phyloP scores from a whole-genome alignment of 768 basidiomycete genomes.

The Lactarius sanguifluus region DNA sequence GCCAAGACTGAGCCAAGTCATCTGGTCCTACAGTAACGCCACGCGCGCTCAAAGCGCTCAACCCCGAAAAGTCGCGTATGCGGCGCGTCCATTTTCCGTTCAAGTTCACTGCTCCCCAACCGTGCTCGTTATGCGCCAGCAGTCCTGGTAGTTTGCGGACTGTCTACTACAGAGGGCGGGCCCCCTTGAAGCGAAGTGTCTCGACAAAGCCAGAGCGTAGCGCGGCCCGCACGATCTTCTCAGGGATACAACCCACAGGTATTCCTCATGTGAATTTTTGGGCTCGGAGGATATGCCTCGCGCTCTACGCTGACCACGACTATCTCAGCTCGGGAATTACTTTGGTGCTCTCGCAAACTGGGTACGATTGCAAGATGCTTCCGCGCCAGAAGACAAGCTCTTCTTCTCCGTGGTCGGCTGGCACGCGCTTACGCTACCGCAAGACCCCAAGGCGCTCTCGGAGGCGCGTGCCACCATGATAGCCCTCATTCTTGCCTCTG shows the following conservation, averaged over 20 bases:
- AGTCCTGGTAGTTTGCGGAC: background rate
- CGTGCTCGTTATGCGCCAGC: background rate
- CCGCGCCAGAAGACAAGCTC: conserved; percentile 57
- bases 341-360: conserved; percentile 89
- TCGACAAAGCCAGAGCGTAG: conserved; percentile 5
- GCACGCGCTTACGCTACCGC: conserved; percentile 92
- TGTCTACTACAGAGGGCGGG: background rate
- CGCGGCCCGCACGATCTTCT: conserved; percentile 58
- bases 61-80: conserved; percentile 8
- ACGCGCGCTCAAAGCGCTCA: conserved; percentile 1
- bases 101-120: conserved; percentile 2
- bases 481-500: conserved; percentile 80
- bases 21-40: background rate
- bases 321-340: conserved; percentile 82
- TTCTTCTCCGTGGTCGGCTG: conserved; percentile 90
- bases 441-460: conserved; percentile 65
- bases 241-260: conserved; percentile 93
- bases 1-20: too few relatives aligned
- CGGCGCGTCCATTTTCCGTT: conserved; percentile 14
- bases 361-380: conserved; percentile 73
- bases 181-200: background rate
- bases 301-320: background rate
- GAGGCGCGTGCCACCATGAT: conserved; percentile 72
- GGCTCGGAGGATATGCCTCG: background rate
- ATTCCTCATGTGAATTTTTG: conserved; percentile 70